Percentiles rank a stretch among this genome's conserved stretches.
phyloP scores from a whole-genome alignment of 2,329 filamentous ascomycete species.

The Cryphonectria parasitica region DNA sequence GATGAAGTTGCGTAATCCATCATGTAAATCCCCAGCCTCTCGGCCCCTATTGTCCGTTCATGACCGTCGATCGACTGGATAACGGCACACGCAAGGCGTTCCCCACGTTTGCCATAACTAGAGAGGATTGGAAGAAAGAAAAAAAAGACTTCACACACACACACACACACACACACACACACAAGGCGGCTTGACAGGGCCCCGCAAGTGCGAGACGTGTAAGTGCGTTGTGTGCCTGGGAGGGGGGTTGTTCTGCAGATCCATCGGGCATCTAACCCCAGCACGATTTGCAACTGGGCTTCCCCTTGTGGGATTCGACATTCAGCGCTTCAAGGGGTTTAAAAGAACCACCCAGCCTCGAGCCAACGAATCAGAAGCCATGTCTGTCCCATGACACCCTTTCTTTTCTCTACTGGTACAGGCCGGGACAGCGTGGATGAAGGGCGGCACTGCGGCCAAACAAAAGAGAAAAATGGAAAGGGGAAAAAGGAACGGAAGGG shows the following conservation, averaged over 20 bases:
- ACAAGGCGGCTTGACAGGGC: not conserved
- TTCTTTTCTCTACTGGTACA: not conserved
- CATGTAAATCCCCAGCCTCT: constrained; percentile 5
- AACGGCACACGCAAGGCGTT: not conserved
- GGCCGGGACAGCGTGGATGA: not conserved
- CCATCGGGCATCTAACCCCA: constrained; percentile 6
- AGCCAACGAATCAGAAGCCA: not conserved
- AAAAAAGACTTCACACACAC: not conserved
- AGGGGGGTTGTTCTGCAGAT: constrained; percentile 4
- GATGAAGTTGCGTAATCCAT: not conserved
- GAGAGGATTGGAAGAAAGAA: not conserved
- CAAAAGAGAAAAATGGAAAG: not conserved
- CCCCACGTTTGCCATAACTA: not conserved
- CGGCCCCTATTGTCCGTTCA: not conserved
- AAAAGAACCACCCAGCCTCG: not conserved
- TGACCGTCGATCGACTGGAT: not conserved
- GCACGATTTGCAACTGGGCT: not conserved
- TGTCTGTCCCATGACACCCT: not conserved
- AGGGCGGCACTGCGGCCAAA: not conserved
- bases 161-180: too few species aligned
- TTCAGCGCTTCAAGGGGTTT: not conserved
- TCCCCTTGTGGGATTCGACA: constrained; percentile 6
- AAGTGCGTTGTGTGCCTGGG: not conserved
- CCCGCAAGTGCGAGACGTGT: constrained; percentile 1
- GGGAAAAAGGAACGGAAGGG: not conserved